Base-by-base conservation (phyloP, 208 protist species). In the Trypanosoma platydactyli region DNA sequence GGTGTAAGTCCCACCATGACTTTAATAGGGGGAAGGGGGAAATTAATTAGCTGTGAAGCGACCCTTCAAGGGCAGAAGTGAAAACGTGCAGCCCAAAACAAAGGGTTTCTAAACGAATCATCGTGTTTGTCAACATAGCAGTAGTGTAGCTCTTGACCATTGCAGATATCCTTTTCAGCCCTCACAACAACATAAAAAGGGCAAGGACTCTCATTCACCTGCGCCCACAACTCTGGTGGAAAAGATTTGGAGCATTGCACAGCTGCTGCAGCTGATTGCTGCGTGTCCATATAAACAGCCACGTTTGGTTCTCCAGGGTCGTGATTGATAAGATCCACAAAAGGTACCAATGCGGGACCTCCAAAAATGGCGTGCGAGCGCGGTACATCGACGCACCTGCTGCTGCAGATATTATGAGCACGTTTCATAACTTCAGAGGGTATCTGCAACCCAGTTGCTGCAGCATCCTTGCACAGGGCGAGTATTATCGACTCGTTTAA, bases 291-390 rank as follows among this genome's bases (percentile, higher is more conserved):
- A 44, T 59, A 77, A 16, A 90, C 71, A 15, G 57, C 60, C 2
- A 89, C 69, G 70, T 88, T 90, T 0, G 76, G 66, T 27, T 77
- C 70, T 0, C 58, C 27, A 27, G 72, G 71, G 46, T 70, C 72
- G 68, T 93, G 87, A 50, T 93, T 93, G 42, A 93, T 77, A 49
- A 93, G 84, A 54, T 93, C 87, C 0, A 88, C 73, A 64, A 93
- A 71, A 0, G 87, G 87, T 48, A 93, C 84, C 15, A 93, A 54
- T n/a, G 84, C 81, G 0, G 87, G 84, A 1, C 87, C 87, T 25
- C 87, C 83, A 77, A 90, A 81, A 25, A 91, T 66, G 16, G 81
- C 68, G n/a, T 81, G 71, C 45, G 77, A 74, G 40, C 61, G 53
- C 1, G 84, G 82, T 1, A 91, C 69, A 56, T 93, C 87, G 54